phyloP scores from a whole-genome alignment of 1,139 yeast genomes.

The Candida pseudoviswanathii region DNA sequence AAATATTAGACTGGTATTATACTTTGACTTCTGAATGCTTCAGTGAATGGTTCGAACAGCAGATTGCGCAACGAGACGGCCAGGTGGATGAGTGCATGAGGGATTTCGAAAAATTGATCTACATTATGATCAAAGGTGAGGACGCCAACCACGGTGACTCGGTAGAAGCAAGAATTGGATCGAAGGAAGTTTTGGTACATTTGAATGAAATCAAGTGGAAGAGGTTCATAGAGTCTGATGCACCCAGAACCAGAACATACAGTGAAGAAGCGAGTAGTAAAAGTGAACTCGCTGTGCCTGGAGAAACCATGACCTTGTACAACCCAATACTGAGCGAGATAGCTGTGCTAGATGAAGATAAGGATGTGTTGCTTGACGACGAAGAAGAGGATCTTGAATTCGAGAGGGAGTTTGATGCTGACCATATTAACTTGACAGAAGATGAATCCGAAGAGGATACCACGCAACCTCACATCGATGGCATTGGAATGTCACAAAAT shows the following conservation, averaged over 20 bases:
- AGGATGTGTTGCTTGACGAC: background rate
- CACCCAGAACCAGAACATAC: background rate
- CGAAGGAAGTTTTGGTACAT: constrained; percentile 22
- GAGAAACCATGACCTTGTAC: constrained; percentile 7
- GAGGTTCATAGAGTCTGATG: constrained; percentile 11
- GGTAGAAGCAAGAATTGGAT: constrained; percentile 6
- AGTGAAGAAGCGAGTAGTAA: background rate
- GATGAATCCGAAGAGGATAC: constrained; percentile 7
- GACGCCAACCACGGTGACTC: constrained; percentile 7
- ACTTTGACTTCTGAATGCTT: constrained; percentile 23
- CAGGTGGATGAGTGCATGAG: constrained; percentile 13
- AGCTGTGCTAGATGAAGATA: background rate
- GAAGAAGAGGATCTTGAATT: constrained; percentile 15
- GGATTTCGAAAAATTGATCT: constrained; percentile 28
- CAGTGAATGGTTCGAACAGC: constrained; percentile 27
- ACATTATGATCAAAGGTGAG: constrained; percentile 35
- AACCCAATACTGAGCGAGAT: background rate
- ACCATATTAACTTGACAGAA: constrained; percentile 15
- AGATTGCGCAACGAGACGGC: constrained; percentile 12
- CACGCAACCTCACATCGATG: background rate
- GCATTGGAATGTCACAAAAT: background rate
- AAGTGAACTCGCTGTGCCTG: background rate
- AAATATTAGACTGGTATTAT: constrained; percentile 36
- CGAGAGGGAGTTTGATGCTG: constrained; percentile 11
- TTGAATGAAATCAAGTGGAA: constrained; percentile 25